Evolutionary conservation across 2,329 filamentous ascomycete species (phyloP), one percentile per base, ranked within the genome.

Genomic region (Trichophyton benhamiae): DNA sequence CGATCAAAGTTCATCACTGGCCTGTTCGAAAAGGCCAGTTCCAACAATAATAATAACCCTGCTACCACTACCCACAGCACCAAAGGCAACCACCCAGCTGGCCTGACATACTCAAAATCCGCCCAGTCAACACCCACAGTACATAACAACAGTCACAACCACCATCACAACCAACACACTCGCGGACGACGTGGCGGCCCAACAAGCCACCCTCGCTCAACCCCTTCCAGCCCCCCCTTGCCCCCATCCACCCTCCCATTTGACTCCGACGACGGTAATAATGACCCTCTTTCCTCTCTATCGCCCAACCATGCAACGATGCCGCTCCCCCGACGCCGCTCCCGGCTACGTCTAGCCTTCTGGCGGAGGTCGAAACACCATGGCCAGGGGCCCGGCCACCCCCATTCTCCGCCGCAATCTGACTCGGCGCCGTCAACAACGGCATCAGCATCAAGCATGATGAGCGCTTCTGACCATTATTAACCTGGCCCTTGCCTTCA

Each of bases 321-420:
- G 17, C 59, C 60, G 2, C 15, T 75, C 48, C 70, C 70, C 13
- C 75, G 75, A 62, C 69, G 71, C 17, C 68, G 71, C 55, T 76
- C 74, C 61, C 71, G 74, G 13, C 67, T 76, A 49, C 71, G 74
- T 44, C 67, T 76, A 60, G 74, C 74, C 36, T 76, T 76, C 55
- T 76, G 74, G 74, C 73, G 72, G 60, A 22, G 48, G 5, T 52
- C 48, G 7, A 52, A 52, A 44, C 62, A 30, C 27, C 27, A 30
- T 30, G 27, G 58, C 5, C 58, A 25, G 22, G 48, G 20, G 9
- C 48, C 48, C 13, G 48, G 48, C 3, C 48, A 52, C 20, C 48
- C 48, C 8, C 48, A 52, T 15, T 52, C 48, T 5, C 48, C 48
- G 15, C 48, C 48, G 2, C 48, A 52, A 22, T 52, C 48, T 15